Percentiles rank a stretch among this genome's conserved stretches.
Conservation (phyloP, 2,329 filamentous ascomycete genomes). For the Elsinoe fawcettii region DNA sequence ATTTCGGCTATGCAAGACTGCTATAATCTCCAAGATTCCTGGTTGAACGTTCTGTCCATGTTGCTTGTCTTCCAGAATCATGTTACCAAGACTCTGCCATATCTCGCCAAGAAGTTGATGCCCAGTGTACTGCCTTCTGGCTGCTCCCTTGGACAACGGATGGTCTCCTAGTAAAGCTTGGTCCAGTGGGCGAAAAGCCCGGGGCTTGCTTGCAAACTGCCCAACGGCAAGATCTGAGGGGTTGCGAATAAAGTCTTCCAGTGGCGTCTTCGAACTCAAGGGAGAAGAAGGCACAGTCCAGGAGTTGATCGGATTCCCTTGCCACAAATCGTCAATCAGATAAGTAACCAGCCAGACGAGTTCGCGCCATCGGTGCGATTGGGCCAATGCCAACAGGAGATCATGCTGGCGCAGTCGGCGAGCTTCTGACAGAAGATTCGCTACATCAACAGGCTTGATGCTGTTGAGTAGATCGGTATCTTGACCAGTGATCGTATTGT, state of each 20-base stretch:
- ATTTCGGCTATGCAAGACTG: conserved; percentile 40
- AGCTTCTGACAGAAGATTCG: conserved; percentile 4
- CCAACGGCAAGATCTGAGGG: background rate
- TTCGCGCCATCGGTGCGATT: conserved; percentile 34
- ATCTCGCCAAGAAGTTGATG: conserved; percentile 38
- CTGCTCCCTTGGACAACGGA: background rate
- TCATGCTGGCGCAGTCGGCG: conserved; percentile 6
- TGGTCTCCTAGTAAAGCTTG: background rate
- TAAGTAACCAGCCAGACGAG: conserved; percentile 41
- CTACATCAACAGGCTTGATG: background rate
- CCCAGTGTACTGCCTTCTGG: background rate
- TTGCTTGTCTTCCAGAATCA: conserved; percentile 34
- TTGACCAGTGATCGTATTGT: background rate
- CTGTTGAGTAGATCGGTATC: background rate
- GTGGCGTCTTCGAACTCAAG: conserved; percentile 11
- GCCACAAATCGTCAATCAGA: conserved; percentile 29
- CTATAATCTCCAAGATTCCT: conserved; percentile 41
- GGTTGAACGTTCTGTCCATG: conserved; percentile 30
- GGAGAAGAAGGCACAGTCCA: conserved; percentile 1
- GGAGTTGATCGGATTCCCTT: conserved; percentile 11
- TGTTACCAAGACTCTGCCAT: conserved; percentile 40
- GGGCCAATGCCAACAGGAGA: background rate
- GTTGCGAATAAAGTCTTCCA: conserved; percentile 18
- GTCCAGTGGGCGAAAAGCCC: background rate
- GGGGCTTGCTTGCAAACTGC: background rate